Evolutionary conservation across 2,329 filamentous ascomycete genomes (phyloP), one percentile per base, ranked within the genome.

Genomic region (Ophiostoma ulmi): DNA sequence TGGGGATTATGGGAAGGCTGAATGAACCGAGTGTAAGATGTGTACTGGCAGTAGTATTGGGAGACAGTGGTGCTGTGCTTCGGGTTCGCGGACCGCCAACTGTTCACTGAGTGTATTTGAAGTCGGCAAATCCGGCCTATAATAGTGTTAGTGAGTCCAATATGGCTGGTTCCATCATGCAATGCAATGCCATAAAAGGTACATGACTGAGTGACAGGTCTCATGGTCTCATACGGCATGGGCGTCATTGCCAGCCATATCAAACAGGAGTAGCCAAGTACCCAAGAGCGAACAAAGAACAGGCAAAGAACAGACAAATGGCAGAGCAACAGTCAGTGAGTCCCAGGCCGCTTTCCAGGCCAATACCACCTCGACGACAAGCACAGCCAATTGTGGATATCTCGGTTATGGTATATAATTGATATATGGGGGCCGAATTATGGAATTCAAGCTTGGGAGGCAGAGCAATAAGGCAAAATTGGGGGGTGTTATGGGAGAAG

Each of bases 1-100:
- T 64, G 69, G 58, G 39, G 69, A 38, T 39, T 64, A 20, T 63
- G 58, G 31, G 35, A 63, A 65, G 66, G 66, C 65, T 44, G 65
- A 67, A 44, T 26, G 64, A n/a, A 58, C 52, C 17, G 52, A 58
- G 26, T 58, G 52, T 13, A 26, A 22, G 52, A 26, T 17, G 14
- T 48, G 1, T 20, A 17, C 17, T 48, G 17, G 44, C 14, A 6
- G 61, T 64, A 13, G 61, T 64, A 64, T 38, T 64, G 58, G 6
- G n/a, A 20, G 8, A 64, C 31, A 36, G 31, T 14, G 41, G 14
- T 22, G 61, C 6, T 20, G 8, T 22, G 26, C 31, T 64, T 64
- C 61, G 17, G 52, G 61, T 58, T 58, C 52, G 52, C n/a, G 52
- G 31, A 58, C 52, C 31, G 20, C 61, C 26, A 58, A 22, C 22